These are phyloP conservation scores for Chytriomyces sp. DNA, from an alignment of 192 early-diverging fungal genomes.

Conservation along the genomic window DNA sequence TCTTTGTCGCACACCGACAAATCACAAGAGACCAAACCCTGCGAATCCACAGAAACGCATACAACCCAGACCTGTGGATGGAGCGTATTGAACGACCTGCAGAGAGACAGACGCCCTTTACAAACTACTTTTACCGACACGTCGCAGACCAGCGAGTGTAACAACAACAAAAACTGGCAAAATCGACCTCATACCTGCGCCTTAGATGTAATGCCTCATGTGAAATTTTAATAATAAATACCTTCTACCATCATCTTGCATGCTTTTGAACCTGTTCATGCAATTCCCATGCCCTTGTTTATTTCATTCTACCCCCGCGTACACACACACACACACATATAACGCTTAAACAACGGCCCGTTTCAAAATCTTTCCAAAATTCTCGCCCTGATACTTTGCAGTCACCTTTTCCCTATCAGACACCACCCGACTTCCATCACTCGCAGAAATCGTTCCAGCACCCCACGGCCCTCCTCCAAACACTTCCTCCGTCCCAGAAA, in stretches of 20 bases:
- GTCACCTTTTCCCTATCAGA: slow-evolving; percentile 65
- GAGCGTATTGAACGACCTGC: not conserved
- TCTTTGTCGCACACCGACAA: not conserved
- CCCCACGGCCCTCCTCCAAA: slow-evolving; percentile 73
- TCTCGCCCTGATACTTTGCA: slow-evolving; percentile 47
- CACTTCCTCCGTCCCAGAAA: slow-evolving; percentile 32
- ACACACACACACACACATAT: no score
- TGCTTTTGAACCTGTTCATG: no score
- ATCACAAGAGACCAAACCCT: not conserved
- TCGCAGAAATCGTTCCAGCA: slow-evolving; percentile 68
- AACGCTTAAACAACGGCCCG: slow-evolving; percentile 8
- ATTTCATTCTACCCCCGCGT: no score
- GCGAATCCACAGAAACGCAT: not conserved
- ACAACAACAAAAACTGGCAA: no score
- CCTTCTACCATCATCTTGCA: no score
- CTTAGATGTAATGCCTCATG: no score
- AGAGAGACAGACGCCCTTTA: not conserved
- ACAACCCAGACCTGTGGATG: not conserved
- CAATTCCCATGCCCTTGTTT: no score
- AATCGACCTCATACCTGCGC: no score
- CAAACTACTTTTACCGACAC: slow-evolving; percentile 1
- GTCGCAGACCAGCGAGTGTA: not conserved
- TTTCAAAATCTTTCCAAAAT: slow-evolving; percentile 43
- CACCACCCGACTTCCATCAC: slow-evolving; percentile 69
- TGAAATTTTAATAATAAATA: no score